A percentile compares a stretch with the other conserved stretches of the same genome.
Evolutionary conservation across 345 rosid species (phyloP).

Genomic region (Brassica cretica): DNA sequence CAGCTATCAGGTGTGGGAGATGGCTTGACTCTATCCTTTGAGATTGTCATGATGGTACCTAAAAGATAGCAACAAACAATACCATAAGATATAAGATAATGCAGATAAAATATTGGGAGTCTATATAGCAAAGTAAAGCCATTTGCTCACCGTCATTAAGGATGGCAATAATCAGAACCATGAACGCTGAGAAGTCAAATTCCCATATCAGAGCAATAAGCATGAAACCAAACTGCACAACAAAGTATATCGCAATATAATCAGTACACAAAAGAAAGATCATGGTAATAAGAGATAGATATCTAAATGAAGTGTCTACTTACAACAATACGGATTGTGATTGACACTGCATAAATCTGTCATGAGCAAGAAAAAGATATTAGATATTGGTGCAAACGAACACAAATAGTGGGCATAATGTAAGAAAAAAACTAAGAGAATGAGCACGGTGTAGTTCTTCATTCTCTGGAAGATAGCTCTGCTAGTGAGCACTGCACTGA

Average conservation of each 20-base stretch:
- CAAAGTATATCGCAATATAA: neutral
- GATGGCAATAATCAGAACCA: conserved; percentile 95
- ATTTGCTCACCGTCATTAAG: conserved; percentile 78
- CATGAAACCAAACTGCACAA: conserved; percentile 48
- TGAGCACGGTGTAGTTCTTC: conserved; percentile 80
- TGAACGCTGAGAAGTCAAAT: conserved; percentile 62
- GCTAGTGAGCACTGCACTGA: conserved; percentile 89
- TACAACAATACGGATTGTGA: conserved; percentile 56
- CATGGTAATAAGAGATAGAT: conserved; percentile 2
- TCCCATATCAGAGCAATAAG: conserved; percentile 52
- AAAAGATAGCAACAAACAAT: conserved; percentile 5
- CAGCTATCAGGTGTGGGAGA: conserved; percentile 96
- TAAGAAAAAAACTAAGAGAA: conserved; percentile 2
- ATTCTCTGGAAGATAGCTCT: conserved; percentile 92
- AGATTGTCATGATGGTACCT: conserved; percentile 97
- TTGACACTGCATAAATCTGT: conserved; percentile 47
- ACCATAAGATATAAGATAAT: conserved; percentile 25
- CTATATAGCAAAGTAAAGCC: neutral
- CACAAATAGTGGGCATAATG: neutral
- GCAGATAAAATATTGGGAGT: neutral
- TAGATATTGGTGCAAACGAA: conserved; percentile 12
- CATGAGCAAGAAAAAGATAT: conserved; percentile 1
- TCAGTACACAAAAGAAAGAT: conserved; percentile 1
- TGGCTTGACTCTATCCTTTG: conserved; percentile 95
- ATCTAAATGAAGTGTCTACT: conserved; percentile 1